Evolutionary conservation across 2,329 filamentous ascomycete species (phyloP), one percentile per base, ranked within the genome.

Genomic region (Colletotrichum brevisporum): DNA sequence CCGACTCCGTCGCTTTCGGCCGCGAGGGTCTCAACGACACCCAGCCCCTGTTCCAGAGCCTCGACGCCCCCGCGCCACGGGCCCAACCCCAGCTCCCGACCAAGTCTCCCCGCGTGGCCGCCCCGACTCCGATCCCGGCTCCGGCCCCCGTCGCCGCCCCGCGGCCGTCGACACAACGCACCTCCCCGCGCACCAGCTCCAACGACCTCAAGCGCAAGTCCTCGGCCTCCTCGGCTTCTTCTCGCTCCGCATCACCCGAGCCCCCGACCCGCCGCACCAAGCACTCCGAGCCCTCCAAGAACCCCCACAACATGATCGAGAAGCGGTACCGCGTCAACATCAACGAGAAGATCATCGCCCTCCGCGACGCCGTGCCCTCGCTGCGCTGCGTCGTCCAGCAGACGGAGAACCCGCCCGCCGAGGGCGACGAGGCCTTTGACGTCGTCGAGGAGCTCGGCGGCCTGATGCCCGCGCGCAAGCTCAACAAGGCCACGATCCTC

Each of bases 241-340:
- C 76, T 15, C 76, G 72, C 50, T 77, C 76, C 1, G 76, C 86
- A 78, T 58, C 87, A 83, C 27, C 84, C 84, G 76, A 75, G 27
- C 76, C 74, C 56, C 74, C 77, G 3, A 73, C 76, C 24, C 72
- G 71, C 16, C 74, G 75, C 58, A 75, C 75, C 47, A 76, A 76
- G 70, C 71, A 75, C 72, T 73, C 75, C 31, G 75, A 77, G 59
- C 73, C 75, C 26, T 94, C 94, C 83, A 95, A 94, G 83, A 92
- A 92, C 39, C 91, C 92, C 9, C 93, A 95, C 81, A 95, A 94
- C 80, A 92, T 95, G 80, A 94, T 95, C 72, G 93, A 95, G 81
- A 95, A 95, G 82, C 85, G 93, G 64, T 95, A 95, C 80, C 90
- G 93, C 73, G 94, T 91, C 60, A 95, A 95, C 76, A 84, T 95